Base-by-base conservation (phyloP, 192 early-diverging fungal species). In the Funneliformis geosporum region DNA sequence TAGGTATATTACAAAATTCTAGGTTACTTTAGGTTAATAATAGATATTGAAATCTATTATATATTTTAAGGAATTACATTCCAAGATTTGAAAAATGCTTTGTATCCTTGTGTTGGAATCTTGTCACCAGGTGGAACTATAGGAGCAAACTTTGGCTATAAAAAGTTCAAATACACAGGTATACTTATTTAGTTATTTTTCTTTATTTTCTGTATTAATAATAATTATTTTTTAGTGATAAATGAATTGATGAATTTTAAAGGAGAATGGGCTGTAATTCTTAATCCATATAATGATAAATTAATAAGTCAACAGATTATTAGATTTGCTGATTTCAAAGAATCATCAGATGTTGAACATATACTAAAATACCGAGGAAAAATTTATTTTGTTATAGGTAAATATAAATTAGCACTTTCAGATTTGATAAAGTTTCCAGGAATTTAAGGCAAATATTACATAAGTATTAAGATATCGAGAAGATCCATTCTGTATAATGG, bases 61-160 rank as follows among this genome's bases (percentile, higher is more conserved):
- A 27, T 18, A 60, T 60, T 39, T 50, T 0, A 76, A 80, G 82
- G 84, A 60, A 81, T 81, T 59, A 75, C 82, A 73, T 82, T 84
- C 71, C 77, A 83, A 33, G 70, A 88, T 44, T 59, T 89, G 66
- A 85, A 85, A 67, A 80, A 84, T 1, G 70, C 82, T 40, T 69
- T 94, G 2, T 95, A 91, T 77, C 93, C 94, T 12, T 89, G 87
- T 4, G 86, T 96, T 60, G 95, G 94, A 2, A 82, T 95, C 70
- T 80, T 91, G 47, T 94, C 95, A 8, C 83, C 85, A 23, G 93
- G 91, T 18, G 95, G 95, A 80, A 76, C 87, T 21, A 83, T 95
- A 33, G 85, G 90, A 74, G 91, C 88, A n/a, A 96, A 95, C 78
- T 96, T 96, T 88, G 95, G 95, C 10, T 83, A 88, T 33, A 69